phyloP scores from a whole-genome alignment of 495 filamentous ascomycete species.

The Viridothelium virens region DNA sequence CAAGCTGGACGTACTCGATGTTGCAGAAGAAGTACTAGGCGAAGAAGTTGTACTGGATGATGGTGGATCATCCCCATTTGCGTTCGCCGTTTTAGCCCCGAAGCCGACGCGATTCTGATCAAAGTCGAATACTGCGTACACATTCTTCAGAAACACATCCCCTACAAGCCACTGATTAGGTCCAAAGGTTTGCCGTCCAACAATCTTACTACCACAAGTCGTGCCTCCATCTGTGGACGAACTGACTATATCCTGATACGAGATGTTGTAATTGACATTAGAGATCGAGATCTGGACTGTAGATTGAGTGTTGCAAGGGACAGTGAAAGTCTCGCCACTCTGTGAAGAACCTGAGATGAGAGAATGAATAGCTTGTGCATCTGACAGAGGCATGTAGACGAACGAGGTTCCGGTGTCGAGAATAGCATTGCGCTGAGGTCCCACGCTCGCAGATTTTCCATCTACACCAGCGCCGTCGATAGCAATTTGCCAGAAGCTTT shows the following conservation, averaged over 20 bases:
- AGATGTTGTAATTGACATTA: conserved; percentile 54
- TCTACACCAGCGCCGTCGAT: conserved; percentile 55
- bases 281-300: conserved; percentile 48
- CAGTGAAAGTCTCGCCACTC: conserved; percentile 49
- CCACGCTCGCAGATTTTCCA: conserved; percentile 45
- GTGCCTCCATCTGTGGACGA: conserved; percentile 29
- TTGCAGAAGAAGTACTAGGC: not conserved
- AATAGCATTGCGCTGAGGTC: conserved; percentile 48
- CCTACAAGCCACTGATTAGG: conserved; percentile 63
- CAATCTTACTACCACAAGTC: conserved; percentile 59
- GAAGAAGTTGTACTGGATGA: not conserved
- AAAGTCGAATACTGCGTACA: conserved; percentile 78
- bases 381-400: conserved; percentile 55
- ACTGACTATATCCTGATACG: conserved; percentile 62
- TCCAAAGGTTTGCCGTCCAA: conserved; percentile 40
- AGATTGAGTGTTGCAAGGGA: conserved; percentile 62
- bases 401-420: conserved; percentile 80
- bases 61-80: not conserved
- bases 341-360: conserved; percentile 52
- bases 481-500: conserved; percentile 57
- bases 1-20: not conserved
- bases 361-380: conserved; percentile 57
- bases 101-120: conserved; percentile 30
- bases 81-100: not conserved
- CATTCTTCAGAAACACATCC: conserved; percentile 81